Evolutionary conservation across 768 basidiomycete genomes (phyloP).

Genomic region (Collybiopsis confluens): DNA sequence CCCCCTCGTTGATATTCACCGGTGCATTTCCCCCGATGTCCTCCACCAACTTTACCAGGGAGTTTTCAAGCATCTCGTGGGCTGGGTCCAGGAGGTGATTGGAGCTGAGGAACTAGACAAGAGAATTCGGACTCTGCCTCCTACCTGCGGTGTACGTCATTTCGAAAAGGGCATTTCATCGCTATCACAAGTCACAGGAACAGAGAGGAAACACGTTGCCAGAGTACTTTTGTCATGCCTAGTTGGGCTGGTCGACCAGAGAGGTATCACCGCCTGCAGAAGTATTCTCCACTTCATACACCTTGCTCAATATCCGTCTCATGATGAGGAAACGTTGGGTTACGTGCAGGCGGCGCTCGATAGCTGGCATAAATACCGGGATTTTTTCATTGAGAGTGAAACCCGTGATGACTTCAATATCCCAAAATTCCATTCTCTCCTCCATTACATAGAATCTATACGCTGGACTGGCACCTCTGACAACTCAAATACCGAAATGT

Average conservation of each 20-base stretch:
- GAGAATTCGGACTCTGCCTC: slow-evolving; percentile 26
- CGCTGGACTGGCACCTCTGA: neutral
- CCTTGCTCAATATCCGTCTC: slow-evolving; percentile 12
- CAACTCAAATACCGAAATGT: neutral
- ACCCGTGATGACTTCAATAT: slow-evolving; percentile 24
- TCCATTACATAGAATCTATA: slow-evolving; percentile 11
- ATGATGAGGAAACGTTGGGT: slow-evolving; percentile 13
- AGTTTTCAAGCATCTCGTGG: slow-evolving; percentile 39
- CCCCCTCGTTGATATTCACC: too few species aligned
- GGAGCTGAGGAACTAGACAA: slow-evolving; percentile 31
- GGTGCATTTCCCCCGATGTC: too few species aligned
- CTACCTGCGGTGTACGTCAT: slow-evolving; percentile 23
- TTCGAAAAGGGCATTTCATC: slow-evolving; percentile 33
- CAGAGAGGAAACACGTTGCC: too few species aligned
- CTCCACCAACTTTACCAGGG: too few species aligned
- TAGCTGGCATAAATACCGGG: slow-evolving; percentile 18
- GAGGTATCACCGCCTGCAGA: slow-evolving; percentile 13
- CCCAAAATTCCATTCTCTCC: slow-evolving; percentile 21
- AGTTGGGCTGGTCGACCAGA: slow-evolving; percentile 17
- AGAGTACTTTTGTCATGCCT: slow-evolving; percentile 22
- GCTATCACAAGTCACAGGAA: slow-evolving; percentile 35
- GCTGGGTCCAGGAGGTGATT: slow-evolving; percentile 25
- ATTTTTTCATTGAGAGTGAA: slow-evolving; percentile 19
- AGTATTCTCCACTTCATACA: slow-evolving; percentile 32
- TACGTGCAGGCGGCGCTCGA: slow-evolving; percentile 13